Conservation (phyloP, 345 rosid genomes). For the Excoecaria cochinchinensis region DNA sequence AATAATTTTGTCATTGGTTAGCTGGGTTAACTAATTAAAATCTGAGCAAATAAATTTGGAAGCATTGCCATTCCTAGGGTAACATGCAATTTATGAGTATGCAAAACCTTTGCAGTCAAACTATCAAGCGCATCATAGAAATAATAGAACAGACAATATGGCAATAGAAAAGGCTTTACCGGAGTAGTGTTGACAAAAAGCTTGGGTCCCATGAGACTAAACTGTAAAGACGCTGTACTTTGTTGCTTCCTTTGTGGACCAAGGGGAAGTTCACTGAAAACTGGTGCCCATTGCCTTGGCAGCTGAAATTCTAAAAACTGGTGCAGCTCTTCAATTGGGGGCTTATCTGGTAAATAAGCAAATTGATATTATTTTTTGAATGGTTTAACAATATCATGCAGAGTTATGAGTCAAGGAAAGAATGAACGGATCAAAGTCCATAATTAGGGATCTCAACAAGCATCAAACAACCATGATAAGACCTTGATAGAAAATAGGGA, state of each 20-base stretch:
- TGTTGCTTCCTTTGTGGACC: conserved; percentile 85
- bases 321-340: conserved; percentile 85
- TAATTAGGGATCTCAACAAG: neutral
- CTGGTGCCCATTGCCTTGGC: conserved; percentile 97
- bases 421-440: neutral
- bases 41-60: neutral
- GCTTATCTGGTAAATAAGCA: conserved; percentile 64
- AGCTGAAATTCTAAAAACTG: conserved; percentile 97
- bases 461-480: neutral
- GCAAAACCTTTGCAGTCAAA: neutral
- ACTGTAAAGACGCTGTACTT: conserved; percentile 67
- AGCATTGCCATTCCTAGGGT: neutral
- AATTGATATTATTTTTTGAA: conserved; percentile 6
- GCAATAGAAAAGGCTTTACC: conserved; percentile 40
- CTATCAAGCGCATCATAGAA: neutral
- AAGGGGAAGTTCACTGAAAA: conserved; percentile 94
- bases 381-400: neutral
- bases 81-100: neutral
- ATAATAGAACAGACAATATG: neutral
- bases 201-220: conserved; percentile 92
- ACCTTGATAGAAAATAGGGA: too few relatives aligned
- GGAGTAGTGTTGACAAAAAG: conserved; percentile 74
- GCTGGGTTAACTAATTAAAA: neutral
- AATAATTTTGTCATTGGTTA: neutral
- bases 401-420: neutral